Conservation (phyloP, 2,329 filamentous ascomycete genomes). For the Diplocarpon rosae region DNA sequence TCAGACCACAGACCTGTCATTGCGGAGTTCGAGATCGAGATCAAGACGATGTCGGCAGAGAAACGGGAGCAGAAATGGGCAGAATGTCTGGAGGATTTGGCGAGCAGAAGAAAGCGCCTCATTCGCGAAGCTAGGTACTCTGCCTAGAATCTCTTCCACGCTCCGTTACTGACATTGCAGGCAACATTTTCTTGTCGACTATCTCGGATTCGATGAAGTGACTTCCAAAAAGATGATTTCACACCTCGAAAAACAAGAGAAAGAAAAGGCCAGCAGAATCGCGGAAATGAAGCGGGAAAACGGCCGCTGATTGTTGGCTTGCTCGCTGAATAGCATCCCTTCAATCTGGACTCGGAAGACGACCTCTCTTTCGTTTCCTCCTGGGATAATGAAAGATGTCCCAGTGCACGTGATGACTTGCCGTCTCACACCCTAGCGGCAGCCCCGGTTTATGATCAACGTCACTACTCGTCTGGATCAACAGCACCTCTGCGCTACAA, state of each 20-base stretch:
- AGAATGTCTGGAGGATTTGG: slow-evolving; percentile 63
- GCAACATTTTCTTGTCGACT: slow-evolving; percentile 51
- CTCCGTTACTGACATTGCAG: slow-evolving; percentile 31
- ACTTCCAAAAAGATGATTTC: slow-evolving; percentile 20
- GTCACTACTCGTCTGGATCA: slow-evolving; percentile 4
- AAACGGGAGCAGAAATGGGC: slow-evolving; percentile 58
- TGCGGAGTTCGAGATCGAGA: slow-evolving; percentile 67
- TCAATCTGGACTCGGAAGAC: neutral
- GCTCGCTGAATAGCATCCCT: neutral
- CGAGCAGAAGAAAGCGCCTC: slow-evolving; percentile 57
- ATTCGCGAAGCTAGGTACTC: slow-evolving; percentile 64
- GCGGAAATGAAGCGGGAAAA: neutral
- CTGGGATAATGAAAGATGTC: neutral
- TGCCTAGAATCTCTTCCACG: slow-evolving; percentile 21
- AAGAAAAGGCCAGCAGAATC: slow-evolving; percentile 2
- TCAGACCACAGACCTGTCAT: slow-evolving; percentile 92
- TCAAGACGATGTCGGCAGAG: slow-evolving; percentile 69
- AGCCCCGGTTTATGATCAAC: slow-evolving; percentile 6
- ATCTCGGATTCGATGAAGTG: slow-evolving; percentile 37
- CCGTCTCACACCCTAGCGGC: neutral
- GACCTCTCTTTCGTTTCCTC: neutral
- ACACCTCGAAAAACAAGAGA: slow-evolving; percentile 13
- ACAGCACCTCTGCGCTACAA: no score
- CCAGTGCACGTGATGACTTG: slow-evolving; percentile 1
- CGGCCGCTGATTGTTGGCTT: neutral